Evolutionary conservation across 768 basidiomycete species (phyloP).

Genomic region (Podaxis carcinomalis): DNA sequence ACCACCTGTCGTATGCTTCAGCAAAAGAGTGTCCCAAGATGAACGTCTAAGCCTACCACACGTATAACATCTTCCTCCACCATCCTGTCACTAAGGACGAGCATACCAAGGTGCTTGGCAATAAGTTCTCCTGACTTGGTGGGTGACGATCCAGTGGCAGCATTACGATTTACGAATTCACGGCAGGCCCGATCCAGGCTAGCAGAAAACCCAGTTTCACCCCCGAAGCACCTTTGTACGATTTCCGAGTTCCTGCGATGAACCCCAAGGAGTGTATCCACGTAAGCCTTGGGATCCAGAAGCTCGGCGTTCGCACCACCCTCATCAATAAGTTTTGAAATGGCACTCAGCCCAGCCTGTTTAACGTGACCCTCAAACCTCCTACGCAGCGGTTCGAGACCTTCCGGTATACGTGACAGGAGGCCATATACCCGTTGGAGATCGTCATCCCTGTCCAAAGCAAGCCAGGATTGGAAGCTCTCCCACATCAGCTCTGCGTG

Average conservation of each 20-base stretch:
- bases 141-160: slow-evolving; percentile 83
- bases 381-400: slow-evolving; percentile 88
- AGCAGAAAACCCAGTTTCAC: slow-evolving; percentile 93
- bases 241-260: slow-evolving; percentile 93
- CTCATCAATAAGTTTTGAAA: slow-evolving; percentile 72
- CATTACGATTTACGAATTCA: slow-evolving; percentile 94
- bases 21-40: slow-evolving; percentile 20
- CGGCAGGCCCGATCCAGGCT: slow-evolving; percentile 95
- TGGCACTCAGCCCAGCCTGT: slow-evolving; percentile 77
- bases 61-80: slow-evolving; percentile 92
- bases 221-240: slow-evolving; percentile 87
- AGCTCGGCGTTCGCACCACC: slow-evolving; percentile 57
- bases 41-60: slow-evolving; percentile 57
- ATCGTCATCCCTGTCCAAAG: slow-evolving; percentile 95
- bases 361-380: slow-evolving; percentile 97
- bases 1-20: slow-evolving; percentile 70
- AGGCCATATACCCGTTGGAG: slow-evolving; percentile 95
- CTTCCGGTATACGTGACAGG: slow-evolving; percentile 88
- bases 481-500: slow-evolving; percentile 92
- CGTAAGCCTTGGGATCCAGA: slow-evolving; percentile 92
- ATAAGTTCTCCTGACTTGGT: slow-evolving; percentile 93
- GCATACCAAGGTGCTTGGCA: slow-evolving; percentile 88
- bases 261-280: slow-evolving; percentile 89
- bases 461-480: slow-evolving; percentile 88
- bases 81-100: slow-evolving; percentile 93